Percentiles rank a stretch among this genome's conserved stretches.
phyloP scores from a whole-genome alignment of 2,329 filamentous ascomycete genomes.

The Leptodontidium sp. region DNA sequence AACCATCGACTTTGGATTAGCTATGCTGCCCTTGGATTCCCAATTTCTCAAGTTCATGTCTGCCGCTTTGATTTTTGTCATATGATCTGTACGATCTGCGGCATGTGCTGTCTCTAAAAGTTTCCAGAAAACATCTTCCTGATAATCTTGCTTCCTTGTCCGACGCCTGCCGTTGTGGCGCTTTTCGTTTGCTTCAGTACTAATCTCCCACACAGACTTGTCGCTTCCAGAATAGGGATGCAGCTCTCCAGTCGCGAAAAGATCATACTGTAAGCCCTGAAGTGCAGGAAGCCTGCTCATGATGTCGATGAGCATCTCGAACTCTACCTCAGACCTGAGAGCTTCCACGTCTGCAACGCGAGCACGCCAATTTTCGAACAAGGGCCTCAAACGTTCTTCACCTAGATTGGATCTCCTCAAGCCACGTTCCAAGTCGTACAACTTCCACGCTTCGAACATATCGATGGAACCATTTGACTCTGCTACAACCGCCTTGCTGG shows the following conservation, averaged over 20 bases:
- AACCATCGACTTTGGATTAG: background rate
- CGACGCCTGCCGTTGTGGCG: background rate
- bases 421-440: background rate
- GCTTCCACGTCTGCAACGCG: background rate
- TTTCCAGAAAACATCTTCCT: background rate
- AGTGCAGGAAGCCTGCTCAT: slow-evolving; percentile 3
- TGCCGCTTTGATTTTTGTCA: background rate
- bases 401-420: background rate
- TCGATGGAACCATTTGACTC: background rate
- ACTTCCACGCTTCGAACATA: slow-evolving; percentile 5
- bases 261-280: background rate
- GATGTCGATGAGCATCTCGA: background rate
- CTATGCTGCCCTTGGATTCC: background rate
- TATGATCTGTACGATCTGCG: background rate
- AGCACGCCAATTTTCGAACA: background rate
- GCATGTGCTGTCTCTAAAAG: background rate
- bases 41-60: background rate
- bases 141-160: background rate
- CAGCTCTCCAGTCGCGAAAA: background rate
- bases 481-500: background rate
- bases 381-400: background rate
- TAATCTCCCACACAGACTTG: background rate
- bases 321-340: background rate
- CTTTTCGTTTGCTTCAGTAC: background rate
- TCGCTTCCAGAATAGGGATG: background rate